Conservation (phyloP, 805 yeast genomes). For the Starmerella scarabaei region DNA sequence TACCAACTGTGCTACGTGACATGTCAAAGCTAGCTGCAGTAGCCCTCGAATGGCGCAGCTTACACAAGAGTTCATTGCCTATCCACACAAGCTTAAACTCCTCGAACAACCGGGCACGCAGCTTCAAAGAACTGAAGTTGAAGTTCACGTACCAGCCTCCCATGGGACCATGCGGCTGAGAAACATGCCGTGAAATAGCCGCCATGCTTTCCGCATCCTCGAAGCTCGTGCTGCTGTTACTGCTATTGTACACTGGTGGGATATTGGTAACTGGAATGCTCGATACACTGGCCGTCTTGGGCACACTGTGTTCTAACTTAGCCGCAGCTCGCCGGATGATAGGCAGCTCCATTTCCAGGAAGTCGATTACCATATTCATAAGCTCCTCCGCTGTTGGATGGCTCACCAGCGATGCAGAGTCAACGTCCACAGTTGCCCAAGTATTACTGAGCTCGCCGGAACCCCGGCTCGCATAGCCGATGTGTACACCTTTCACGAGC, state of each 20-base stretch:
- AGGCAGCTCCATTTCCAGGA: constrained; percentile 14
- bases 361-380: constrained; percentile 3
- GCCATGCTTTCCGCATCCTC: neutral
- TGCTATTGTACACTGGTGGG: neutral
- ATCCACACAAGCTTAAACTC: constrained; percentile 12
- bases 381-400: constrained; percentile 12
- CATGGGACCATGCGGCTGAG: no score
- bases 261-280: neutral
- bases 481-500: constrained; percentile 12
- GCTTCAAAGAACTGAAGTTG: constrained; percentile 6
- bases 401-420: constrained; percentile 13
- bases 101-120: constrained; percentile 10
- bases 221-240: neutral
- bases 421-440: constrained; percentile 15
- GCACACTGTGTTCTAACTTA: neutral
- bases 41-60: constrained; percentile 3
- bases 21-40: constrained; percentile 9
- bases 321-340: neutral
- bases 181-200: no score
- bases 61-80: constrained; percentile 7
- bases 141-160: constrained; percentile 13
- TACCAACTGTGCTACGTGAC: constrained; percentile 8
- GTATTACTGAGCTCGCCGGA: constrained; percentile 5
- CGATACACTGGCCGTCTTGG: neutral
- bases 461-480: constrained; percentile 17